Conservation (phyloP, 768 basidiomycete species). For the Ramaria sp. region DNA sequence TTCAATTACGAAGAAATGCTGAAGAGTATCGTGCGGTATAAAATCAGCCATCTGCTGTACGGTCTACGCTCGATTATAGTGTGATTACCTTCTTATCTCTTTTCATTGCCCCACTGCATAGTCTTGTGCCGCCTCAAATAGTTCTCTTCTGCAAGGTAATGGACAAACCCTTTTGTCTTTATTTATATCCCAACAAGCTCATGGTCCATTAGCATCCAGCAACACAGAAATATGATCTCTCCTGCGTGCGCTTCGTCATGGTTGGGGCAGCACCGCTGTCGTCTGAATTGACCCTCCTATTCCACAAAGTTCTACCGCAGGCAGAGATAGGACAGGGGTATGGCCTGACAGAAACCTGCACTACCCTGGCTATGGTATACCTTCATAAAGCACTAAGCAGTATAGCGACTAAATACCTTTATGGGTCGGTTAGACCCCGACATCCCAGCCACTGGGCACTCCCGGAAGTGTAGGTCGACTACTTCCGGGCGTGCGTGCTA, state of each 20-base stretch:
- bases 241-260: conserved; percentile 14
- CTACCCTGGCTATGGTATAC: conserved; percentile 40
- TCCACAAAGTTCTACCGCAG: conserved; percentile 13
- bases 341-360: conserved; percentile 58
- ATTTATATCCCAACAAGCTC: not conserved
- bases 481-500: conserved; percentile 44
- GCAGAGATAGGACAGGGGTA: conserved; percentile 43
- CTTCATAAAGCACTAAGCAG: not conserved
- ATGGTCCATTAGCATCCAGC: conserved; percentile 13
- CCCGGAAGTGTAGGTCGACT: conserved; percentile 51
- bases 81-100: not conserved
- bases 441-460: conserved; percentile 22
- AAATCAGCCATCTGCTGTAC: conserved; percentile 12
- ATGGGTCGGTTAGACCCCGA: not conserved
- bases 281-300: conserved; percentile 10
- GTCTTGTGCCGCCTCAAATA: conserved; percentile 17
- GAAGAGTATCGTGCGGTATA: conserved; percentile 15
- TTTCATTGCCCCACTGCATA: not conserved
- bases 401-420: not conserved
- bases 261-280: conserved; percentile 16
- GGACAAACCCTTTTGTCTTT: not conserved
- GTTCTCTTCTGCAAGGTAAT: conserved; percentile 15
- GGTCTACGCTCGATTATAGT: not conserved
- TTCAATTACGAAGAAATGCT: conserved; percentile 16
- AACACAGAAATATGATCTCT: conserved; percentile 16